Percentiles rank a stretch among this genome's conserved stretches.
These are phyloP conservation scores for Penicillium nordicum DNA, from an alignment of 2,329 filamentous ascomycete species.

Conservation along the genomic window DNA sequence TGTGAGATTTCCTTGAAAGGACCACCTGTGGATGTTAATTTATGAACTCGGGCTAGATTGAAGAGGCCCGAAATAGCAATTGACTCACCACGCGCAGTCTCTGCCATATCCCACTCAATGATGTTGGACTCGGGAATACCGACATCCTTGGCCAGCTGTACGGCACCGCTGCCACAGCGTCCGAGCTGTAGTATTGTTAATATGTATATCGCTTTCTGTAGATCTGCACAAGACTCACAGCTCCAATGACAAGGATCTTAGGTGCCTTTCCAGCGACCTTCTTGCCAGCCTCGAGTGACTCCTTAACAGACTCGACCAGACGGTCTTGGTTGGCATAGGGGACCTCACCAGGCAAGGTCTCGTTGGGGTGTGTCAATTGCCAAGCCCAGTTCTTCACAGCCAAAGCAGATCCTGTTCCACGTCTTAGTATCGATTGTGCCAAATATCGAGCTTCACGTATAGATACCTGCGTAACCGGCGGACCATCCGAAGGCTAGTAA, in stretches of 20 bases:
- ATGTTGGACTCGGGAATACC: constrained; percentile 70
- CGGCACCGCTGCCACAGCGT: constrained; percentile 79
- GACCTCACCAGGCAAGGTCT: constrained; percentile 60
- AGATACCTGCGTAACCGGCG: constrained; percentile 65
- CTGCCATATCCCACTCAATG: constrained; percentile 71
- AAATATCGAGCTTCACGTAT: background rate
- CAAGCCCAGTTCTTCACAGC: constrained; percentile 78
- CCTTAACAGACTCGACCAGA: constrained; percentile 71
- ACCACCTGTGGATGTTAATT: constrained; percentile 48
- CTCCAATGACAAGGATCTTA: constrained; percentile 79
- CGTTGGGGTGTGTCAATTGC: constrained; percentile 68
- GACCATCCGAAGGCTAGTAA: constrained; percentile 55
- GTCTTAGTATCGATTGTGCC: constrained; percentile 5
- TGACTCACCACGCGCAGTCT: constrained; percentile 62
- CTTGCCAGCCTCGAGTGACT: constrained; percentile 63
- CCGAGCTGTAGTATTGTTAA: constrained; percentile 30
- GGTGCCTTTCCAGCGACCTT: constrained; percentile 66
- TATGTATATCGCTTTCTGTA: background rate
- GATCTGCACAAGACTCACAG: constrained; percentile 38
- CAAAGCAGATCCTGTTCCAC: constrained; percentile 58
- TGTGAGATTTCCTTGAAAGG: constrained; percentile 77
- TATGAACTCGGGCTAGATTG: background rate
- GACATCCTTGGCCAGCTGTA: constrained; percentile 71
- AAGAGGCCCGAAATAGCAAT: background rate
- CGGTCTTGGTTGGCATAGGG: constrained; percentile 66